Base-by-base conservation (phyloP, 805 yeast genomes). In the Allodekkera sacchari region DNA sequence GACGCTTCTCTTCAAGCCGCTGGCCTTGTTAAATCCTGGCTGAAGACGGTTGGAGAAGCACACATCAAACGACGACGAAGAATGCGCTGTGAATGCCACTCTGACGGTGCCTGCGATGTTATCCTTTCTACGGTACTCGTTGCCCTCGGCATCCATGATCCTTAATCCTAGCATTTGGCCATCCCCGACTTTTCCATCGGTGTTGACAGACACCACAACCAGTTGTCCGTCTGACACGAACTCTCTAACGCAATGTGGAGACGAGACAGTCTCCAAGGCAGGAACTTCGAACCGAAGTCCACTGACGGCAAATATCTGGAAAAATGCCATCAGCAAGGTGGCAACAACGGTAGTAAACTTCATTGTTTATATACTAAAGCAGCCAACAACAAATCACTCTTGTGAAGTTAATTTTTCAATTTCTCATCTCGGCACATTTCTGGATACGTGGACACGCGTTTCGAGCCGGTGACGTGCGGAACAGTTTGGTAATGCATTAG, bases 241-340 rank as follows among this genome's bases (percentile, higher is more conserved):
- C 56, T 92, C 96, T 55, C 98, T 83, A 43, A 92, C 71, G 65
- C 98, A 92, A 36, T 79, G 73, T 22, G 89, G 88, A 16, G 56
- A 55, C 3, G 50, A 50, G 24, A 41, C 32, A 6, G 38, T 27
- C 3, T 47, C 39, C 21, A 23, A 22, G 6, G 62, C 61, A 16
- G 52, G 51, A 9, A 57, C 37, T 25, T 57, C 62, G 23, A 57
- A 45, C 37, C 57, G 48, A 19, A 57, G 43, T 3, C 48, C 56
- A 16, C 12, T 27, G 7, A 30, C 45, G 4, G 19, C 16, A 12
- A n/a, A n/a, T n/a, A n/a, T n/a, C n/a, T 31, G 35, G 10, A 46
- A 25, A 7, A 32, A 23, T 6, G 31, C 30, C 5, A n/a, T n/a
- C n/a, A 46, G 23, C 2, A 48, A 23, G 6, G 35, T 21, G 6